Conservation (phyloP, 352 stramenopile species). For the Thraustochytrium striatum region DNA sequence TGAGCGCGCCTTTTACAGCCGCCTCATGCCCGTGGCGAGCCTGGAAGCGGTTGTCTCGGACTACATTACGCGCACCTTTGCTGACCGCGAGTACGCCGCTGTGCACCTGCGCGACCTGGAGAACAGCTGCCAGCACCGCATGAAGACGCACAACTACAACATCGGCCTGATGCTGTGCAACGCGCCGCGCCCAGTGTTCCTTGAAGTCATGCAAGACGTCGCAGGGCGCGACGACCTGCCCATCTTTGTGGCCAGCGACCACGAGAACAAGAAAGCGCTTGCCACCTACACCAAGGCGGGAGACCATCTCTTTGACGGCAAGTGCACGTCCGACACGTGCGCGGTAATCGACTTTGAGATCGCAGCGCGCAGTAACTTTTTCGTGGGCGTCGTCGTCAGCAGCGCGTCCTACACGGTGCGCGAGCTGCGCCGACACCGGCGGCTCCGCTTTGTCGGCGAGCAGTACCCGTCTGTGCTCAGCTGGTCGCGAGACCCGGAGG, state of each 20-base stretch:
- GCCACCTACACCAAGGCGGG: neutral
- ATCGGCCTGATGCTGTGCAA: neutral
- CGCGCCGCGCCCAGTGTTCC: neutral
- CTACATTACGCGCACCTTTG: neutral
- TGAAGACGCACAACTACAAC: neutral
- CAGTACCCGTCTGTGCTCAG: neutral
- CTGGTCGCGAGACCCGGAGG: neutral
- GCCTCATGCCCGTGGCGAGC: neutral
- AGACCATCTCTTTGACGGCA: neutral
- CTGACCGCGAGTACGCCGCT: neutral
- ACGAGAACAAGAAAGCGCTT: neutral
- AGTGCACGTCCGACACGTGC: neutral
- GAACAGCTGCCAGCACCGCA: neutral
- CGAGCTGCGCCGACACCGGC: neutral
- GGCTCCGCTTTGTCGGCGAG: neutral
- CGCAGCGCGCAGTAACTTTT: too few species aligned
- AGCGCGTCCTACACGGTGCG: neutral
- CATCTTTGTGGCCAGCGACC: neutral
- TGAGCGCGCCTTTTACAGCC: neutral
- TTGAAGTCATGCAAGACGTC: neutral
- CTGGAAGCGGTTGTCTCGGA: neutral
- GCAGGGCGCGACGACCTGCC: neutral
- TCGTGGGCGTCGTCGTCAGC: too few species aligned
- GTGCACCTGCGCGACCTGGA: neutral
- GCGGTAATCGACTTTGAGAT: neutral